Base-by-base conservation (phyloP, 1,139 yeast species). In the Debaryomyces fabryi region DNA sequence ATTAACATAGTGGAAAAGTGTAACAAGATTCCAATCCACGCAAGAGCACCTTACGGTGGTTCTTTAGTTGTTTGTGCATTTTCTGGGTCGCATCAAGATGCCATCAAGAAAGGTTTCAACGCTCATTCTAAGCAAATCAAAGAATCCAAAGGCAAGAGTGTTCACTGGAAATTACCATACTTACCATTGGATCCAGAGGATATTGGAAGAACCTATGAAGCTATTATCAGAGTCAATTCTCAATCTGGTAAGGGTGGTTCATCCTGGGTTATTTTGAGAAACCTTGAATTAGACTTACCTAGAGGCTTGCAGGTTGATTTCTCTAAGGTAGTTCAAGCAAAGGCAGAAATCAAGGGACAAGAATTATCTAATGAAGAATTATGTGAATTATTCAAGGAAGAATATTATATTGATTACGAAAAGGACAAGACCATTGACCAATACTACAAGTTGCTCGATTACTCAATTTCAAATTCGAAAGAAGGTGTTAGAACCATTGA, bases 231-330 rank as follows among this genome's bases (percentile, higher is more conserved):
- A 69, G 98, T 93, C 70, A 93, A 93, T 76, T 91, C 97, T 9
- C 98, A 93, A 76, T 87, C 96, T 24, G 99, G 99, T 64, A 93
- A 93, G 74, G 98, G 98, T 65, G 98, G 98, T 65, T 96, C 98
- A 25, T 96, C 98, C 27, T 93, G 98, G 97, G 88, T 93, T 56
- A 87, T 93, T 62, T 80, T 91, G 61, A 83, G 96, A 64, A 82
- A 88, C 54, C 78, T 93, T 65, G 97, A 92, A 56, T 80, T 93
- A 53, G 98, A 93, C 63, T 79, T 93, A 59, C 99, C 99, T 53
- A 85, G 98, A 69, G 86, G 85, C 47, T 76, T 93, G 65, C 99
- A 93, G 73, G 88, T 92, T 44, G 90, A 88, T 50, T 93, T 91
- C 70, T 91, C 97, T 24, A 82, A 81, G 55, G 78, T 82, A 49